Evolutionary conservation across 1,139 yeast genomes (phyloP).

Genomic region (Yamadazyma conglobata): DNA sequence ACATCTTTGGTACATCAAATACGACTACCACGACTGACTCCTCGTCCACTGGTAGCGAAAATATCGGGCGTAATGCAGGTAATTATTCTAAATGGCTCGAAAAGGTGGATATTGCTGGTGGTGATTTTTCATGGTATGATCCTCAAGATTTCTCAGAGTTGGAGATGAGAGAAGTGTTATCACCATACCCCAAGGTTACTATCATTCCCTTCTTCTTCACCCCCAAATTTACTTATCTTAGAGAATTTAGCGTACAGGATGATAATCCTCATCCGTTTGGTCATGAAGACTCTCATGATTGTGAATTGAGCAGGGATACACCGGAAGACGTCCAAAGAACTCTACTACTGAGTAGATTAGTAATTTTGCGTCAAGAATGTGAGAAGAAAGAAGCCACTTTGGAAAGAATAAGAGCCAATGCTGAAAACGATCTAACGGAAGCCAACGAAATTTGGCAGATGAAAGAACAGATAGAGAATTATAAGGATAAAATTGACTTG

Average conservation of each 20-base stretch:
- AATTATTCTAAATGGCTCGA: slow-evolving; percentile 20
- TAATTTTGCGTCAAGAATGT: slow-evolving; percentile 45
- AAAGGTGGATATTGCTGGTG: slow-evolving; percentile 35
- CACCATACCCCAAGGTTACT: slow-evolving; percentile 53
- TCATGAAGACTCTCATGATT: slow-evolving; percentile 60
- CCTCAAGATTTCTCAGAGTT: slow-evolving; percentile 77
- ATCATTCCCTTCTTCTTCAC: slow-evolving; percentile 66
- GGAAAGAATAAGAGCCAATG: slow-evolving; percentile 19
- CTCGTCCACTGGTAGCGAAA: slow-evolving; percentile 10
- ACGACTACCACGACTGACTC: slow-evolving; percentile 9
- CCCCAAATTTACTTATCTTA: slow-evolving; percentile 73
- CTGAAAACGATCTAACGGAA: slow-evolving; percentile 5
- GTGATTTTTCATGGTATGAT: slow-evolving; percentile 72
- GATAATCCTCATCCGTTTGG: slow-evolving; percentile 66
- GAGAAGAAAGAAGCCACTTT: slow-evolving; percentile 30
- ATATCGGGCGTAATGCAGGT: slow-evolving; percentile 2
- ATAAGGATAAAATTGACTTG: slow-evolving; percentile 10
- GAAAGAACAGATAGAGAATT: slow-evolving; percentile 7
- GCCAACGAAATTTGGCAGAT: no score
- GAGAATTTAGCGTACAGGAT: slow-evolving; percentile 52
- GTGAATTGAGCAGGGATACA: slow-evolving; percentile 55
- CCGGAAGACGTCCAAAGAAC: slow-evolving; percentile 53
- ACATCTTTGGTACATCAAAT: slow-evolving; percentile 25
- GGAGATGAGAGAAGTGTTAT: slow-evolving; percentile 46
- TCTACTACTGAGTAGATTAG: slow-evolving; percentile 38